Evolutionary conservation across 2,329 filamentous ascomycete genomes (phyloP), one percentile per base, ranked within the genome.

Genomic region (Sclerotinia sclerotiorum): DNA sequence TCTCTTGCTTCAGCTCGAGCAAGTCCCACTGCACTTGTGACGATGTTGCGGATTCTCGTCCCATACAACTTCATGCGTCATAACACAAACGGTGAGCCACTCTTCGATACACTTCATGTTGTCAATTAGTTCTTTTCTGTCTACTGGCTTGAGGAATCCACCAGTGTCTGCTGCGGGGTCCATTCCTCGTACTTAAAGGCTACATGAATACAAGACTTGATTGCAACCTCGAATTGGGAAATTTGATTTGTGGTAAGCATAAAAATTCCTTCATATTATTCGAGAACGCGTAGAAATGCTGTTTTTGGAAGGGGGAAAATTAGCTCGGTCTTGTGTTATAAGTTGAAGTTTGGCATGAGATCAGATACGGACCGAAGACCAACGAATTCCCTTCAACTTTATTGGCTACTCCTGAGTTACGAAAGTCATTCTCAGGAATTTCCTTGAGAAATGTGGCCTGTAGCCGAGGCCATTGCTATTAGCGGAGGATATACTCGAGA

Each of bases 251-350:
- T 65, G 7, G 24, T 65, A 0, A 65, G 39, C 10, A 65, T 32
- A 1, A 56, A 7, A 35, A 56, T 65, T 6, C 51, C 35, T 56
- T 56, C 32, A 15, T 44, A 65, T 15, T 65, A 66, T 49, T 66
- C 52, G 17, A 49, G 52, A 6, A 48, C 24, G 1, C 52, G 35
- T 10, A 51, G 24, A 13, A 66, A 66, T 0, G 57, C 52, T 66
- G n/a, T 44, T 52, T 8, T n/a, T 52, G 7, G 7, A 39, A 1
- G 5, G 8, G 44, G 13, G 24, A 35, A 35, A 8, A 35, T 32
- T 15, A 29, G n/a, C n/a, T 15, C 8, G 13, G 29, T 24, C 4
- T 11, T 32, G 21, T 27, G 11, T 55, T 32, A 15, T 24, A 19
- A 15, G n/a, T 10, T 8, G 24, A 21, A 27, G 51, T 55, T 52